These are phyloP conservation scores for Neoboletus brunneissimus DNA, from an alignment of 768 basidiomycete species.

Conservation along the genomic window DNA sequence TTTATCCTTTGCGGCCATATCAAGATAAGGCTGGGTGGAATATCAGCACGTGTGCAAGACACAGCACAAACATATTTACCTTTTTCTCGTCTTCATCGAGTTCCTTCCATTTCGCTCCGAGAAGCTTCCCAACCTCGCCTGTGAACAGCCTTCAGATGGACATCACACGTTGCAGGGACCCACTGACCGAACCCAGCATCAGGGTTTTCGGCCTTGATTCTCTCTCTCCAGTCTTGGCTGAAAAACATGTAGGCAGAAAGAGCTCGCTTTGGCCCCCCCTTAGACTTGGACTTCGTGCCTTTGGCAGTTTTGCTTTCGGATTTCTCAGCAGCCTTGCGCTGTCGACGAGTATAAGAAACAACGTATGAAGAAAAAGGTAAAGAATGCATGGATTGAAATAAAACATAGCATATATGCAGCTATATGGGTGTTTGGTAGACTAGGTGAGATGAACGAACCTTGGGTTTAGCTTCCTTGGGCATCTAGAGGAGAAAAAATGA, in stretches of 20 bases:
- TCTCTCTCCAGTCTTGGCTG: slow-evolving; percentile 91
- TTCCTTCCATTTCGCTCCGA: slow-evolving; percentile 97
- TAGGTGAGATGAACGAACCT: slow-evolving; percentile 43
- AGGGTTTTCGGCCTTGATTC: slow-evolving; percentile 94
- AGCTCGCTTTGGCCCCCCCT: slow-evolving; percentile 73
- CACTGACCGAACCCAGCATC: slow-evolving; percentile 84
- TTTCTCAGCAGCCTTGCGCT: slow-evolving; percentile 80
- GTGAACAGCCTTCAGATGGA: slow-evolving; percentile 4
- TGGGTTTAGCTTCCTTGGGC: slow-evolving; percentile 78
- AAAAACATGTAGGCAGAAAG: slow-evolving; percentile 99
- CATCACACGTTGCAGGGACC: slow-evolving; percentile 2
- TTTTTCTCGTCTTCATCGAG: slow-evolving; percentile 89
- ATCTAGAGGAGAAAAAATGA: slow-evolving; percentile 47
- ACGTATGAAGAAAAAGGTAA: slow-evolving; percentile 1
- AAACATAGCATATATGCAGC: slow-evolving; percentile 19
- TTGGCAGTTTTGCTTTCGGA: slow-evolving; percentile 49
- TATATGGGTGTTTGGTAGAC: slow-evolving; percentile 1
- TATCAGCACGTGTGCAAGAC: slow-evolving; percentile 1
- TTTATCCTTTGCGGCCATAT: slow-evolving; percentile 87
- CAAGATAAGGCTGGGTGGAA: slow-evolving; percentile 71
- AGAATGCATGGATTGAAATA: slow-evolving; percentile 3
- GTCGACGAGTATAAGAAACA: slow-evolving; percentile 16
- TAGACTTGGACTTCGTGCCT: slow-evolving; percentile 74
- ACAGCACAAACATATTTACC: slow-evolving; percentile 41
- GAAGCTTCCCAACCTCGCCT: slow-evolving; percentile 93